Percentiles rank a stretch among this genome's conserved stretches.
These are phyloP conservation scores for Fagus crenata DNA, from an alignment of 306 rosid species.

Conservation along the genomic window DNA sequence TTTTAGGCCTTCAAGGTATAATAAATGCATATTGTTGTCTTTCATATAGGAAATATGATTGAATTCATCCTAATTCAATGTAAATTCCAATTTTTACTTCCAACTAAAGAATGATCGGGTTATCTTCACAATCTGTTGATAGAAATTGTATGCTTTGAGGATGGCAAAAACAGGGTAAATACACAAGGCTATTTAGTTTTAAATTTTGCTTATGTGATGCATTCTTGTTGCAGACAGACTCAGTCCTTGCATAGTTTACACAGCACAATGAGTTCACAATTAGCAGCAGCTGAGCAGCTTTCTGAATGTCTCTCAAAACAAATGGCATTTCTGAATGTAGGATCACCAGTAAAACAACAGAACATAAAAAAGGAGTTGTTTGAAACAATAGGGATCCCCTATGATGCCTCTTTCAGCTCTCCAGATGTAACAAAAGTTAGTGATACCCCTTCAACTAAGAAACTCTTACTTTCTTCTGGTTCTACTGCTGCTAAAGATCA, in stretches of 20 bases:
- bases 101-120: background rate
- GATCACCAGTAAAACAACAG: conserved; percentile 53
- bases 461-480: conserved; percentile 47
- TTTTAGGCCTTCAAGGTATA: conserved; percentile 74
- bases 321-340: conserved; percentile 61
- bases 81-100: background rate
- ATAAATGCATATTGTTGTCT: conserved; percentile 18
- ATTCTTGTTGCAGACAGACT: conserved; percentile 48
- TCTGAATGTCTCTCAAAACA: conserved; percentile 84
- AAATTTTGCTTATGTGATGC: background rate
- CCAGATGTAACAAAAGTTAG: conserved; percentile 46
- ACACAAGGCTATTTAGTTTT: background rate
- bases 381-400: conserved; percentile 88
- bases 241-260: conserved; percentile 72
- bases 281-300: conserved; percentile 81
- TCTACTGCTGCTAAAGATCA: conserved; percentile 43
- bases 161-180: too few relatives aligned
- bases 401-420: conserved; percentile 70
- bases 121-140: background rate
- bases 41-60: conserved; percentile 1
- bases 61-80: background rate
- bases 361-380: conserved; percentile 70
- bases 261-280: conserved; percentile 73
- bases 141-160: too few relatives aligned
- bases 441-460: conserved; percentile 50